Percentiles rank a stretch among this genome's conserved stretches.
Evolutionary conservation across 2,329 filamentous ascomycete genomes (phyloP).

Genomic region (Alternaria metachromatica): DNA sequence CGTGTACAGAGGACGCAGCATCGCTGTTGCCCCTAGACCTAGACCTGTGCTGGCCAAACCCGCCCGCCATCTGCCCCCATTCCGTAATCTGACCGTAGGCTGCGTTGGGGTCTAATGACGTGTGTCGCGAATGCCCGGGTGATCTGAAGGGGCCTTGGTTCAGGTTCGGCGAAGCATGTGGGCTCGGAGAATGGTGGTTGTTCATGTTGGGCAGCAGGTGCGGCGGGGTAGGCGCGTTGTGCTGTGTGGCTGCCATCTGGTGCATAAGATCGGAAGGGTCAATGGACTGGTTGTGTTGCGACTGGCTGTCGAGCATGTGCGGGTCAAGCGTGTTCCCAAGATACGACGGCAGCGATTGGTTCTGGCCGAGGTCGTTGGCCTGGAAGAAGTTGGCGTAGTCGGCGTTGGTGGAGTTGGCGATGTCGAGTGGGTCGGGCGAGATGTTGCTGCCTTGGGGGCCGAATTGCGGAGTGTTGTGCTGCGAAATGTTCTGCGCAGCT

Average conservation of each 20-base stretch:
- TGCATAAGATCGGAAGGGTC: slow-evolving; percentile 56
- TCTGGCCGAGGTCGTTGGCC: slow-evolving; percentile 57
- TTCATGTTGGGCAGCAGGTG: slow-evolving; percentile 62
- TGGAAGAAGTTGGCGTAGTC: slow-evolving; percentile 64
- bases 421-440: slow-evolving; percentile 46
- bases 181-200: slow-evolving; percentile 61
- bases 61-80: slow-evolving; percentile 62
- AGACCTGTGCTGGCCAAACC: slow-evolving; percentile 77
- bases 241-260: slow-evolving; percentile 60
- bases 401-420: slow-evolving; percentile 32
- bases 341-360: slow-evolving; percentile 67
- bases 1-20: slow-evolving; percentile 75
- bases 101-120: slow-evolving; percentile 67
- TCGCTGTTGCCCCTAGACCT: slow-evolving; percentile 77
- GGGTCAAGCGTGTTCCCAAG: slow-evolving; percentile 55
- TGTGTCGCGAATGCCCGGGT: slow-evolving; percentile 64
- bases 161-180: slow-evolving; percentile 60
- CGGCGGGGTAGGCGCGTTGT: slow-evolving; percentile 61
- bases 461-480: slow-evolving; percentile 64
- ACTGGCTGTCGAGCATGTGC: slow-evolving; percentile 50
- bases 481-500: slow-evolving; percentile 46
- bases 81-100: slow-evolving; percentile 64
- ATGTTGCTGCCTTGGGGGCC: slow-evolving; percentile 49
- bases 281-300: slow-evolving; percentile 51
- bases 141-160: slow-evolving; percentile 60